A percentile compares a stretch with the other conserved stretches of the same genome.
These are phyloP conservation scores for Corchorus olitorius DNA, from an alignment of 345 rosid species.

Conservation along the genomic window DNA sequence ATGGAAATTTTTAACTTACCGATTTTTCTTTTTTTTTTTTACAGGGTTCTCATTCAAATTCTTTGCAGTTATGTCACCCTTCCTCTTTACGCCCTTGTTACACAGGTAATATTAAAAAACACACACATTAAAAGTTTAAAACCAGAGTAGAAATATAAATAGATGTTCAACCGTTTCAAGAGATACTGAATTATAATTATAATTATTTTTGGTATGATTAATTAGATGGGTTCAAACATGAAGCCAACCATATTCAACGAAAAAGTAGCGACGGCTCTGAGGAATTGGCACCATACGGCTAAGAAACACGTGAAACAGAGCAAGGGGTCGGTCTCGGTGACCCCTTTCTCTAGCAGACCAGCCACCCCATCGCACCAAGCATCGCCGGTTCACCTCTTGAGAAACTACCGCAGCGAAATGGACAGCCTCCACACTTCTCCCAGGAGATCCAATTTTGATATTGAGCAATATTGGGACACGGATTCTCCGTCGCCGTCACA, in stretches of 20 bases:
- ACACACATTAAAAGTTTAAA: too few species aligned
- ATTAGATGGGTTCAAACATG: constrained; percentile 92
- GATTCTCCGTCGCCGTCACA: constrained; percentile 37
- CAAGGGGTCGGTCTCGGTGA: constrained; percentile 33
- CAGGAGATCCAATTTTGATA: constrained; percentile 28
- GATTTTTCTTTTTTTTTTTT: not conserved
- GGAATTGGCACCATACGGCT: constrained; percentile 75
- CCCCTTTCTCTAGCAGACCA: constrained; percentile 62
- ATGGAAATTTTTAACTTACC: not conserved
- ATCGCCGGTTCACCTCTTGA: constrained; percentile 61
- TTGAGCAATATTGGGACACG: constrained; percentile 34
- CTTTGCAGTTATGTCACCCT: constrained; percentile 95
- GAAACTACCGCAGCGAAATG: constrained; percentile 32
- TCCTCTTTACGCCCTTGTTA: constrained; percentile 91
- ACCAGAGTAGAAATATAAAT: not conserved
- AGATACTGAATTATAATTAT: not conserved
- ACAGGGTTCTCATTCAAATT: constrained; percentile 75
- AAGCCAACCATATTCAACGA: constrained; percentile 86
- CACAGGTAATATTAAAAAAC: constrained; percentile 47
- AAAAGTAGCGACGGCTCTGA: constrained; percentile 63
- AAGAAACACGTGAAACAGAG: constrained; percentile 65
- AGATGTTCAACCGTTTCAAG: not conserved
- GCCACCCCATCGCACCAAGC: constrained; percentile 56
- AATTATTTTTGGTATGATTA: constrained; percentile 14
- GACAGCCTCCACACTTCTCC: constrained; percentile 46